Evolutionary conservation across 306 rosid genomes (phyloP).

Genomic region (Herpetospermum pedunculosum): DNA sequence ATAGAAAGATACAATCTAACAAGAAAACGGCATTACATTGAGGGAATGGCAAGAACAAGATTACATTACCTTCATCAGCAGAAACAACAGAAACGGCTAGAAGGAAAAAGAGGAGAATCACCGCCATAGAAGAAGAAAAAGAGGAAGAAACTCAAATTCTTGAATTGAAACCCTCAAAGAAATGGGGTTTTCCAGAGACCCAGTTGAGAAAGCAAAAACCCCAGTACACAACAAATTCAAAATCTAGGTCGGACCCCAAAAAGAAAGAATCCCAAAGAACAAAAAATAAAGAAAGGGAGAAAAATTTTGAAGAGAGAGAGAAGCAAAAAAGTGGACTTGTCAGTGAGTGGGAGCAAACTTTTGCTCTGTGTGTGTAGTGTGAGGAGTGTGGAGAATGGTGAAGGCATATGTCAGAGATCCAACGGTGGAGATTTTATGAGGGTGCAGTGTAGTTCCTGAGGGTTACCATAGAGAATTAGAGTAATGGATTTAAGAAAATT

Average conservation of each 20-base stretch:
- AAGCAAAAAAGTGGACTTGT: neutral
- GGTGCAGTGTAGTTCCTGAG: conserved; percentile 9
- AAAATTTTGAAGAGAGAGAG: neutral
- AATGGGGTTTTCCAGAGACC: neutral
- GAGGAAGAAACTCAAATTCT: neutral
- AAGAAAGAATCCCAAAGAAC: neutral
- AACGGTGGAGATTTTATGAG: conserved; percentile 21
- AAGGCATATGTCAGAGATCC: conserved; percentile 11
- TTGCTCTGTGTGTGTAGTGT: neutral
- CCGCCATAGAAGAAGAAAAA: conserved; percentile 22
- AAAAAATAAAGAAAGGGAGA: neutral
- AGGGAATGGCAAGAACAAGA: neutral
- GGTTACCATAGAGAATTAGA: neutral
- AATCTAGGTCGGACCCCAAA: conserved; percentile 3
- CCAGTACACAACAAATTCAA: conserved; percentile 1
- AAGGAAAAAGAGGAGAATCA: conserved; percentile 28
- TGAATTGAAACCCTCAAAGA: neutral
- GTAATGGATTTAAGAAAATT: neutral
- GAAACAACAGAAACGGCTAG: conserved; percentile 33
- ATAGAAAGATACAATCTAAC: neutral
- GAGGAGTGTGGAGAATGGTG: neutral
- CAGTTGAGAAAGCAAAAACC: neutral
- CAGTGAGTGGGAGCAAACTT: conserved; percentile 3
- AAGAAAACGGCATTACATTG: neutral
- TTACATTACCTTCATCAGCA: conserved; percentile 34